Conservation (phyloP, 306 rosid genomes). For the Ormosia emarginata region DNA sequence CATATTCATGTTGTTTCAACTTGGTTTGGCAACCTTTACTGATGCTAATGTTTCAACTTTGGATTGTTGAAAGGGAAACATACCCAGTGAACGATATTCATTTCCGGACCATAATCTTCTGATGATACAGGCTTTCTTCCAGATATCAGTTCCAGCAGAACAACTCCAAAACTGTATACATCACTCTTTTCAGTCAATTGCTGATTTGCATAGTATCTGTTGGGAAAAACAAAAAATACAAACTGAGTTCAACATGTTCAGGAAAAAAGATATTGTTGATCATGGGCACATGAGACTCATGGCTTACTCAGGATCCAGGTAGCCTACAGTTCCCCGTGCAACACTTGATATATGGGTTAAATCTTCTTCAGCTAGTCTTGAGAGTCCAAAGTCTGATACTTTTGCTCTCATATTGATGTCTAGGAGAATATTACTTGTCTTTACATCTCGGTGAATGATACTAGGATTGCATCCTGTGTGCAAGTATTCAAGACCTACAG, state of each 20-base stretch:
- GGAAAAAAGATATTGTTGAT: slow-evolving; percentile 6
- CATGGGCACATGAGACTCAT: background rate
- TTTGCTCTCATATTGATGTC: slow-evolving; percentile 97
- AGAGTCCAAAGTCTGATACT: slow-evolving; percentile 94
- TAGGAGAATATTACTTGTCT: slow-evolving; percentile 89
- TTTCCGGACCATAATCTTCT: slow-evolving; percentile 83
- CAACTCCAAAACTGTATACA: slow-evolving; percentile 94
- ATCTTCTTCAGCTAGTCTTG: slow-evolving; percentile 92
- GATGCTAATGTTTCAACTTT: background rate
- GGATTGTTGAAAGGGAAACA: slow-evolving; percentile 12
- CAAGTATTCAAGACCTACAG: slow-evolving; percentile 86
- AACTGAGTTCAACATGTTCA: slow-evolving; percentile 10
- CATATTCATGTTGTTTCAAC: background rate
- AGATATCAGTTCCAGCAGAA: slow-evolving; percentile 80
- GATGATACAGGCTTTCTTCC: slow-evolving; percentile 83
- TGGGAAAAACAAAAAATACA: background rate
- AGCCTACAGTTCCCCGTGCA: slow-evolving; percentile 94
- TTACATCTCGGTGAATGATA: slow-evolving; percentile 90
- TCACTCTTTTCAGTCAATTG: slow-evolving; percentile 95
- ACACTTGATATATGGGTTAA: slow-evolving; percentile 88
- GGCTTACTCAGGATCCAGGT: slow-evolving; percentile 95
- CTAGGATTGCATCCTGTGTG: slow-evolving; percentile 99
- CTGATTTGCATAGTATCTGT: slow-evolving; percentile 90
- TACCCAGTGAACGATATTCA: slow-evolving; percentile 98
- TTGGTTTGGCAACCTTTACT: background rate